These are phyloP conservation scores for Closterium sp. DNA, from an alignment of 139 green algal genomes.

Conservation along the genomic window DNA sequence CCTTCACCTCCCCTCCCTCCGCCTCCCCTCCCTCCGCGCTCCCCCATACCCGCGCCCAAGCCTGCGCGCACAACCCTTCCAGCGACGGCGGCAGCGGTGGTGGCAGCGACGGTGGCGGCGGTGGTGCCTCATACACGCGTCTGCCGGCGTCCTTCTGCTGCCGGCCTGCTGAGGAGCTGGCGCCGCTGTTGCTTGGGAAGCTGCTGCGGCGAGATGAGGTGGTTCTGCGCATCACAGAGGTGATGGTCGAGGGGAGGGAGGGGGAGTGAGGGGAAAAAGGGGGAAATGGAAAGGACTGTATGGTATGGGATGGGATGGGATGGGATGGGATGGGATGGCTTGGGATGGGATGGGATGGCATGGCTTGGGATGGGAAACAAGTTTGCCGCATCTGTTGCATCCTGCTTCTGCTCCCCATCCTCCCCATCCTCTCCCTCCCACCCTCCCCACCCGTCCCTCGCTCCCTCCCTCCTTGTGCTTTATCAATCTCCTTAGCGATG, in stretches of 20 bases:
- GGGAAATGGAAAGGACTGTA: no score
- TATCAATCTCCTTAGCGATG: background rate
- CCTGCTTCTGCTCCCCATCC: background rate
- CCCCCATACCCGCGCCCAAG: background rate
- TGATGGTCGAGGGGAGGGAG: background rate
- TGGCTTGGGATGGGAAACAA: no score
- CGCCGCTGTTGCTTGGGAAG: slow-evolving; percentile 32
- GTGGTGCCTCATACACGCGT: background rate
- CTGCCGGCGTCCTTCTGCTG: slow-evolving; percentile 17
- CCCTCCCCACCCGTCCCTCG: background rate
- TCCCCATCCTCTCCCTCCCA: background rate
- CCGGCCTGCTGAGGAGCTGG: slow-evolving; percentile 29
- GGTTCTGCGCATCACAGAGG: slow-evolving; percentile 48
- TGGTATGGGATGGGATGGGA: no score
- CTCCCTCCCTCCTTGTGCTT: background rate
- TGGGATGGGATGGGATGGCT: no score
- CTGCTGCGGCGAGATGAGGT: slow-evolving; percentile 35
- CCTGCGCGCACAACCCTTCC: no score
- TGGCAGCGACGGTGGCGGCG: no score
- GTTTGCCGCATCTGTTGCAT: no score
- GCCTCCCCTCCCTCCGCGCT: background rate
- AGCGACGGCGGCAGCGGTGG: no score
- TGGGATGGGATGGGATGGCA: no score
- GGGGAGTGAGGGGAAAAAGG: no score
- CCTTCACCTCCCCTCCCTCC: background rate